A percentile compares a stretch with the other conserved stretches of the same genome.
Conservation (phyloP, 2,329 filamentous ascomycete species). For the Arthrobotrys pseudoclavata region DNA sequence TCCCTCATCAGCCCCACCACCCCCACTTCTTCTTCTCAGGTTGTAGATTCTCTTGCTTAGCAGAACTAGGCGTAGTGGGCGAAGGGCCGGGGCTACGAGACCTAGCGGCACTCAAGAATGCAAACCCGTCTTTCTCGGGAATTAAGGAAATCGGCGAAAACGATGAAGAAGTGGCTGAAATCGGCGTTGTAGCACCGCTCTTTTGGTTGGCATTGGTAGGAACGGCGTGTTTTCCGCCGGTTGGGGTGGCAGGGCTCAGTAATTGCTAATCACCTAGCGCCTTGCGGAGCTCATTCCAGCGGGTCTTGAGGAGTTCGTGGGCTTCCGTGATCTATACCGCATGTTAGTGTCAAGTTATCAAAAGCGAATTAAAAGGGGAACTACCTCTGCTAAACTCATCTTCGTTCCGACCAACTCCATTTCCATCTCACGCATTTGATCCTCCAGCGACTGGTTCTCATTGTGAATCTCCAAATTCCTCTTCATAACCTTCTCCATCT, state of each 20-base stretch:
- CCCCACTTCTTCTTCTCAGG: conserved; percentile 56
- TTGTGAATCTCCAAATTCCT: conserved; percentile 94
- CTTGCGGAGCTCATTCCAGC: conserved; percentile 80
- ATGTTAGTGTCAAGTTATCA: conserved; percentile 63
- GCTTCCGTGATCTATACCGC: conserved; percentile 64
- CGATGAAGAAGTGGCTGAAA: conserved; percentile 44
- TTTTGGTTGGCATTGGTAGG: conserved; percentile 28
- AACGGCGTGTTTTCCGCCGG: conserved; percentile 41
- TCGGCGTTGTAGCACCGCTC: conserved; percentile 58
- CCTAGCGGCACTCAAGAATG: conserved; percentile 48
- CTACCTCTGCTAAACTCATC: conserved; percentile 92
- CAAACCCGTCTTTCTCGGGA: conserved; percentile 57
- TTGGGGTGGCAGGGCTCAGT: conserved; percentile 56
- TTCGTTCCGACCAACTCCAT: conserved; percentile 92
- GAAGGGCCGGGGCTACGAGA: conserved; percentile 34
- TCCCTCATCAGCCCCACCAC: conserved; percentile 58
- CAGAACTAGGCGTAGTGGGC: conserved; percentile 41
- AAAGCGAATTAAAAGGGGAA: neutral
- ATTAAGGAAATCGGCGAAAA: conserved; percentile 37
- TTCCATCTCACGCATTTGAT: conserved; percentile 91
- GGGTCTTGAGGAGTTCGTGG: conserved; percentile 80
- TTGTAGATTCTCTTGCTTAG: conserved; percentile 11
- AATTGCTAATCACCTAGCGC: conserved; percentile 67
- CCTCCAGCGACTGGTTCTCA: conserved; percentile 88
- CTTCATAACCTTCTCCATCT: conserved; percentile 93